These are phyloP conservation scores for Tetrahymena thermophila DNA, from an alignment of 73 alveolate species.

Conservation along the genomic window DNA sequence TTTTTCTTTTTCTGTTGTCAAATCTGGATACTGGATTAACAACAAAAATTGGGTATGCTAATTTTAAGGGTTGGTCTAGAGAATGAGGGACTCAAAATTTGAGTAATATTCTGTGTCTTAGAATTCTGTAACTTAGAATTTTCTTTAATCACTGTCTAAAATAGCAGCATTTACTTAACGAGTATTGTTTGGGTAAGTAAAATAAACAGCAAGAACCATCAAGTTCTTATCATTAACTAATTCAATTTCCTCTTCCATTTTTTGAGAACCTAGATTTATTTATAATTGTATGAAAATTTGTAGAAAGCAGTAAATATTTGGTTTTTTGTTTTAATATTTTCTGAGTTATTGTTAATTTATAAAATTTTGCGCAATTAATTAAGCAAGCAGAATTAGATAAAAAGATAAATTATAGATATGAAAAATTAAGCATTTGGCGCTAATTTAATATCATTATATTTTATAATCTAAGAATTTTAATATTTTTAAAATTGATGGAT, in stretches of 20 bases:
- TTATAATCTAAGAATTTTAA: not conserved
- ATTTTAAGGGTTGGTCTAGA: constrained; percentile 49
- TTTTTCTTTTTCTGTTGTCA: constrained; percentile 49
- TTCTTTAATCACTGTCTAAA: constrained; percentile 53
- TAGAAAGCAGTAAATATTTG: not conserved
- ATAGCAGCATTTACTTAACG: constrained; percentile 52
- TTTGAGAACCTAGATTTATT: not conserved
- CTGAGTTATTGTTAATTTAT: not conserved
- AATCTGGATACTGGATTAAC: constrained; percentile 58
- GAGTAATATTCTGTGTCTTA: constrained; percentile 74
- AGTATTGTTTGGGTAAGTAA: constrained; percentile 35
- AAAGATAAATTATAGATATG: not conserved
- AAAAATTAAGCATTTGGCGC: not conserved
- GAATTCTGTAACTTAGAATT: constrained; percentile 57
- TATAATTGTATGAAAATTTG: not conserved
- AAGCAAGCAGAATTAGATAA: not conserved
- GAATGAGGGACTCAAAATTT: constrained; percentile 62
- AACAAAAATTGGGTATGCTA: constrained; percentile 52
- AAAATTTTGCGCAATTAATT: not conserved
- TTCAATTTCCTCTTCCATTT: not conserved
- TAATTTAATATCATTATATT: not conserved
- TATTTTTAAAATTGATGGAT: not conserved
- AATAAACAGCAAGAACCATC: constrained; percentile 34
- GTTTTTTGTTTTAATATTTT: not conserved
- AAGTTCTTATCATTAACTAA: not conserved